Percentiles rank a stretch among this genome's conserved stretches.
Conservation (phyloP, 148 eudicot genomes). For the Rhododendron molle region DNA sequence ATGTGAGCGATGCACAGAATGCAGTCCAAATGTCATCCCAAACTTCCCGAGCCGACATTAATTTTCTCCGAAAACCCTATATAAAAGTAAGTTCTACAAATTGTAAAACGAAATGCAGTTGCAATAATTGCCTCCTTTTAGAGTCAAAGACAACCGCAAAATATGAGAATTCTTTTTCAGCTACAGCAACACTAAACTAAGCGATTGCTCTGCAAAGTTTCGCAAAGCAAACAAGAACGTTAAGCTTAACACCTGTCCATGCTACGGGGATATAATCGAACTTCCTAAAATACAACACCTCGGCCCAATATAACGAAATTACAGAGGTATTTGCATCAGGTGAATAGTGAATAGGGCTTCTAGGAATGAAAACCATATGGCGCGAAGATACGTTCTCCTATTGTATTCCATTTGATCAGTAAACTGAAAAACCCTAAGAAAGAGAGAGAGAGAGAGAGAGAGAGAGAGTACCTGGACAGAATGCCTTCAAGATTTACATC, state of each 20-base stretch:
- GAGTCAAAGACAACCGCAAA: not conserved
- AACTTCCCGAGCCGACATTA: not conserved
- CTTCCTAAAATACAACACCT: not conserved
- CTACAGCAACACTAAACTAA: not conserved
- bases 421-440: not conserved
- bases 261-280: not conserved
- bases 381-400: not conserved
- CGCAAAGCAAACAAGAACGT: not conserved
- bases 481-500: not conserved
- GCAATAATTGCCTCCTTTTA: not conserved
- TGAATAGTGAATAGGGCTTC: not conserved
- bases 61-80: not conserved
- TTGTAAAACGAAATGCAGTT: not conserved
- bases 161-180: not conserved
- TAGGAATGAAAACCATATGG: not conserved
- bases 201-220: not conserved
- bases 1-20: not conserved
- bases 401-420: not conserved
- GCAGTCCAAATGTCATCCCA: not conserved
- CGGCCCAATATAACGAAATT: not conserved
- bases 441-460: not conserved
- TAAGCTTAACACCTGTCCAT: not conserved
- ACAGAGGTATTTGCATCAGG: not conserved
- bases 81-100: not conserved
- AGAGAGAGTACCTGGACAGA: not conserved